phyloP scores from a whole-genome alignment of 2,329 filamentous ascomycete species.

The Acrodontium crateriforme region DNA sequence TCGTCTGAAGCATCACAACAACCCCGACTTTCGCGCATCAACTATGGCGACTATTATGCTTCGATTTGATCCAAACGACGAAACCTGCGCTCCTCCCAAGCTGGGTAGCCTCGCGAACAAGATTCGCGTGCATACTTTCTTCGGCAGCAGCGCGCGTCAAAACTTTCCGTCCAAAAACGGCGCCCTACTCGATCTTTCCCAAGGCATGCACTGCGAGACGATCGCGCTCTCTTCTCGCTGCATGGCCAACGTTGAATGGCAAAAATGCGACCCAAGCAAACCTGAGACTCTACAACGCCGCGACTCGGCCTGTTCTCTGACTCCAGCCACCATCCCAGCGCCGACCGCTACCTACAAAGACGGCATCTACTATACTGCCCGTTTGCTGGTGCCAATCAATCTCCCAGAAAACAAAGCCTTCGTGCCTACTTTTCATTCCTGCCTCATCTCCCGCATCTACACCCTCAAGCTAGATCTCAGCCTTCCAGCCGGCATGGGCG shows the following conservation, averaged over 20 bases:
- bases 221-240: constrained; percentile 41
- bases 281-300: constrained; percentile 19
- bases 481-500: constrained; percentile 35
- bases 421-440: constrained; percentile 56
- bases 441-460: constrained; percentile 52
- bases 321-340: constrained; percentile 19
- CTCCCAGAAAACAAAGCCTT: constrained; percentile 47
- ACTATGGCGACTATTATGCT: constrained; percentile 43
- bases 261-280: constrained; percentile 20
- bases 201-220: constrained; percentile 40
- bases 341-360: constrained; percentile 27
- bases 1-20: constrained; percentile 30
- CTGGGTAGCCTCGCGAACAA: constrained; percentile 40
- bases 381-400: constrained; percentile 49
- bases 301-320: constrained; percentile 26
- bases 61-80: constrained; percentile 45
- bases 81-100: constrained; percentile 36
- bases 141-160: constrained; percentile 36
- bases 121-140: constrained; percentile 45
- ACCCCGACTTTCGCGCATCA: constrained; percentile 30
- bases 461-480: constrained; percentile 44
- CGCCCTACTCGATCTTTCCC: constrained; percentile 32
- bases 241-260: constrained; percentile 44
- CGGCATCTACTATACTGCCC: constrained; percentile 44
- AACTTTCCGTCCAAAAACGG: constrained; percentile 33